Evolutionary conservation across 495 filamentous ascomycete species (phyloP).

Genomic region (Neurospora sublineolata): DNA sequence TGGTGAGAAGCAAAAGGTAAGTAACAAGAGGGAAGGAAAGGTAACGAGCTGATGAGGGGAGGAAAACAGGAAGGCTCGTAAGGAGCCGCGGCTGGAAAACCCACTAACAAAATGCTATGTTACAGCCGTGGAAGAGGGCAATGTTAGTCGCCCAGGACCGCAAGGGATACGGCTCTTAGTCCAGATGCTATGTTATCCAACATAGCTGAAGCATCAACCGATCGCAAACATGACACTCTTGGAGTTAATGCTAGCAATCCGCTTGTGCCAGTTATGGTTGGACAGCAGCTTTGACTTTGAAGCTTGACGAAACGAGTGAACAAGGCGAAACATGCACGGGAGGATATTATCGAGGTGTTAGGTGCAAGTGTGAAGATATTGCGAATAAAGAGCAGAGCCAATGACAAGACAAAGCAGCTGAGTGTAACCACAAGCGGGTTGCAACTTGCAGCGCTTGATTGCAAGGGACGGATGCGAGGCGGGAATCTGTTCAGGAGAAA

Average conservation of each 20-base stretch:
- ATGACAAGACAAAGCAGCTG: neutral
- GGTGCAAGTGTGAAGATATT: neutral
- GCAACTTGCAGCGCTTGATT: neutral
- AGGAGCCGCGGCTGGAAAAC: neutral
- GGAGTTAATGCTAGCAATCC: neutral
- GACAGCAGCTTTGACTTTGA: neutral
- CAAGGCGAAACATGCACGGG: neutral
- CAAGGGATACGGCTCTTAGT: neutral
- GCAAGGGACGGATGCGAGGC: neutral
- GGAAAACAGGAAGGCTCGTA: neutral
- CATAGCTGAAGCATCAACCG: neutral
- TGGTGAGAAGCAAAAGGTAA: neutral
- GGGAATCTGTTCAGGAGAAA: neutral
- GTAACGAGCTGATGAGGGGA: neutral
- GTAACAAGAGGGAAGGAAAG: neutral
- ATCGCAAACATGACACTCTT: neutral
- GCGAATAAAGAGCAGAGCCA: neutral
- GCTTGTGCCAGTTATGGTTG: neutral
- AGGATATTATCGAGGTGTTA: neutral
- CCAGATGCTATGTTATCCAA: neutral
- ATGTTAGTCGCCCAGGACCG: neutral
- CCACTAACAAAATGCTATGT: neutral
- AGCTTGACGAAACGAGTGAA: neutral
- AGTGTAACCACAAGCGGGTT: slow-evolving; percentile 1
- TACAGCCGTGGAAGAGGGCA: neutral